Evolutionary conservation across 192 early-diverging fungal species (phyloP), one percentile per base, ranked within the genome.

Genomic region (Funneliformis geosporum): DNA sequence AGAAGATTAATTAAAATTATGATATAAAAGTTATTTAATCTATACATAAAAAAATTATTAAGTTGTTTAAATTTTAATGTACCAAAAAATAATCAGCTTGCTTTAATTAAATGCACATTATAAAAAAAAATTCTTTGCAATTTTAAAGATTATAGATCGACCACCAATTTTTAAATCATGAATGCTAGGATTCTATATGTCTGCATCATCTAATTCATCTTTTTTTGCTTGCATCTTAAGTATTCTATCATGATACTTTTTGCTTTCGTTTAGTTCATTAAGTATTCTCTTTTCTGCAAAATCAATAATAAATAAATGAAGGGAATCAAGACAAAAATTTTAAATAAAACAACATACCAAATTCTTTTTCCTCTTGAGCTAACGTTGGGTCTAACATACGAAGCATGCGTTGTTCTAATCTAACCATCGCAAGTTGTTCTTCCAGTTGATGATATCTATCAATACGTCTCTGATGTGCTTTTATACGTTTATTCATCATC

Each of bases 401-500:
- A 43, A 83, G 14, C 50, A 89, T 81, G 14, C 65, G 4, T 42
- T 80, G 66, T 68, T 89, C 88, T 0, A 66, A 12, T 21, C 73
- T 60, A 64, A 89, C 80, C 83, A 85, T 80, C 42, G 43, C 38
- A 11, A 81, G 68, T 28, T 82, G 65, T 40, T 80, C 78, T 59
- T 83, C 76, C 11, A 86, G 59, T 1, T 77, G 38, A n/a, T 81
- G 71, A 80, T 80, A 83, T 44, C 73, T 73, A 60, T 87, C 76
- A 18, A 89, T 65, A 9, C 83, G 61, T 14, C 70, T 76, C 23
- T 86, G 84, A 25, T 73, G 80, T n/a, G 40, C 71, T 46, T 69
- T 50, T 8, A 85, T 85, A 21, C 85, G 60, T 14, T 83, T 69
- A 42, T 87, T 89, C 43, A 89, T 42, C 84, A 87, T 86, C 88